Conservation (phyloP, 179 eudicot genomes). For the Actinidia chinensis region DNA sequence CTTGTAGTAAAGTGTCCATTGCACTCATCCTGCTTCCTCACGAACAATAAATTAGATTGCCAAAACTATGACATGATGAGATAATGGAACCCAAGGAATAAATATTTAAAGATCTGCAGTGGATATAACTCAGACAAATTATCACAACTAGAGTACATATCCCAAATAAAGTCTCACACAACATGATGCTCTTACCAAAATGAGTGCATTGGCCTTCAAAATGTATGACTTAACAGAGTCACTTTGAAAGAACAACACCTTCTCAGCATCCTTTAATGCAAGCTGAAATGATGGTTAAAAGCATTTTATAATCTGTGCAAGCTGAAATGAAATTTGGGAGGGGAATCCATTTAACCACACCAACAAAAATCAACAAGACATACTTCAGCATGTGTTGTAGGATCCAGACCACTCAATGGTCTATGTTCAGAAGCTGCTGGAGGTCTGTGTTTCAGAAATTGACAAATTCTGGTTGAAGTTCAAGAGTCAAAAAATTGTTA, state of each 20-base stretch:
- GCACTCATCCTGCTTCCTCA: no score
- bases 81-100: no score
- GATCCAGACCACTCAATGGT: conserved; percentile 91
- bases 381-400: conserved; percentile 95
- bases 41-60: no score
- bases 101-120: no score
- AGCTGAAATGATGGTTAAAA: conserved; percentile 47
- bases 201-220: conserved; percentile 76
- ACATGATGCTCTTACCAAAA: conserved; percentile 41
- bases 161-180: neutral
- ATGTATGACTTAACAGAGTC: conserved; percentile 55
- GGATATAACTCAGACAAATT: no score
- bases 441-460: conserved; percentile 69
- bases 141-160: no score
- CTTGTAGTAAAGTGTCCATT: no score
- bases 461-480: conserved; percentile 55
- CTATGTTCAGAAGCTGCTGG: conserved; percentile 76
- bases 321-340: neutral
- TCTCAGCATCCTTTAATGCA: conserved; percentile 94
- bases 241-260: conserved; percentile 55
- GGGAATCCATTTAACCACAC: neutral
- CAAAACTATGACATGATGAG: no score
- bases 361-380: conserved; percentile 19
- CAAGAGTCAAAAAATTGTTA: conserved; percentile 1
- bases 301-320: neutral